These are phyloP conservation scores for Ogataea paradorogensis DNA, from an alignment of 805 yeast genomes.

Conservation along the genomic window DNA sequence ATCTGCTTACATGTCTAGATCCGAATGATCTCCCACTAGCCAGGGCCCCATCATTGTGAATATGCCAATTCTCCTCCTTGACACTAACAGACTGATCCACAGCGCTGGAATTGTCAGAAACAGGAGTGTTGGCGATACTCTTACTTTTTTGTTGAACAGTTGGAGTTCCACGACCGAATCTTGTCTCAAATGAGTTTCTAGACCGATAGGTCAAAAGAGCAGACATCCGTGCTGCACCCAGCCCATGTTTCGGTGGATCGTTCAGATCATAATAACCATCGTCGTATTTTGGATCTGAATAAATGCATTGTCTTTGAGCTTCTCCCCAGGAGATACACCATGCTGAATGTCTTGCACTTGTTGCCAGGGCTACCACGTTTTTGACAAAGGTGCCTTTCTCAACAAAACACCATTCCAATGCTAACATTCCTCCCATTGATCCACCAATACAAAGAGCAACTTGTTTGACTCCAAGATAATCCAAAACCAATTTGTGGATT, in stretches of 20 bases:
- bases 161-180: slow-evolving; percentile 85
- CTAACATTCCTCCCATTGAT: slow-evolving; percentile 98
- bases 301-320: slow-evolving; percentile 94
- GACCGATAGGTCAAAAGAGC: slow-evolving; percentile 92
- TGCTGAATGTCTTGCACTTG: slow-evolving; percentile 91
- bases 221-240: slow-evolving; percentile 97
- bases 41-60: slow-evolving; percentile 78
- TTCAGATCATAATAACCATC: slow-evolving; percentile 81
- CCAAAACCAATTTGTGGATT: slow-evolving; percentile 74
- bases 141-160: slow-evolving; percentile 28
- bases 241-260: slow-evolving; percentile 82
- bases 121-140: slow-evolving; percentile 12
- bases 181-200: slow-evolving; percentile 83
- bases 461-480: slow-evolving; percentile 71
- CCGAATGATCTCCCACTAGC: slow-evolving; percentile 27
- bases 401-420: slow-evolving; percentile 77
- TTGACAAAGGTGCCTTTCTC: slow-evolving; percentile 64
- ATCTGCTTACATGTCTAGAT: slow-evolving; percentile 28
- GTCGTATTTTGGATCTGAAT: slow-evolving; percentile 88
- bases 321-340: slow-evolving; percentile 99
- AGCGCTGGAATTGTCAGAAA: slow-evolving; percentile 11
- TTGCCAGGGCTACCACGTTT: slow-evolving; percentile 78
- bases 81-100: slow-evolving; percentile 10
- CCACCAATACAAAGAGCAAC: slow-evolving; percentile 92
- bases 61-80: slow-evolving; percentile 62